Base-by-base conservation (phyloP, 2,329 filamentous ascomycete species). In the Cytospora schulzeri region DNA sequence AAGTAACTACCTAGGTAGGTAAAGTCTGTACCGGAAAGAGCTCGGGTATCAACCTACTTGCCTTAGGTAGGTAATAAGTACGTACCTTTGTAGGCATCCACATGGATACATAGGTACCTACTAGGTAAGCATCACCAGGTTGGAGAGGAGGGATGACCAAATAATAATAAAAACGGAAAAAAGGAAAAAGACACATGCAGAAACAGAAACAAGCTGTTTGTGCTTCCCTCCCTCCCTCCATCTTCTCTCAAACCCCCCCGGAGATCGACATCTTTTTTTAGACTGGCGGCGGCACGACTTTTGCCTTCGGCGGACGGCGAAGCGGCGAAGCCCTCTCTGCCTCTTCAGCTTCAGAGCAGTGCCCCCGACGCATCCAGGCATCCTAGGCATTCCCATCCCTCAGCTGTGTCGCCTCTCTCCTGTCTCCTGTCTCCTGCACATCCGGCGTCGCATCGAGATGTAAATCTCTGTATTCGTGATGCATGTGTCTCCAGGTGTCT, bases 241-340 rank as follows among this genome's bases (percentile, higher is more conserved):
- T n/a, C n/a, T 12, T 14, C 19, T 8, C 17, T 3, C 4, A 22
- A 11, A 22, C n/a, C 19, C 6, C n/a, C 41, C 41, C 41, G 9
- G 41, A 24, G n/a, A 22, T 48, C 45, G 45, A 22, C 45, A 48
- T 48, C 52, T 62, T 50, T 62, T 56, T 62, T 62, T 62, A 62
- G 59, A 62, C 28, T n/a, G 19, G 26, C 52, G 52, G 29, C 52
- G 48, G 59, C 52, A 19, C 28, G 51, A 38, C 19, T 56, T 31
- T 45, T 33, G 38, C 19, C 48, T 29, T 33, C n/a, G 45, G 45
- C 22, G n/a, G 45, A 24, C 45, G 45, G 45, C 45, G n/a, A 48
- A 24, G 45, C 45, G 45, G 45, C 45, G 45, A 24, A 22, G 45
- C 11, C 45, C 22, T 45, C n/a, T 45, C 41, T n/a, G 41, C 41